These are phyloP conservation scores for Fusarium anthophilum DNA, from an alignment of 2,329 filamentous ascomycete species.

Conservation along the genomic window DNA sequence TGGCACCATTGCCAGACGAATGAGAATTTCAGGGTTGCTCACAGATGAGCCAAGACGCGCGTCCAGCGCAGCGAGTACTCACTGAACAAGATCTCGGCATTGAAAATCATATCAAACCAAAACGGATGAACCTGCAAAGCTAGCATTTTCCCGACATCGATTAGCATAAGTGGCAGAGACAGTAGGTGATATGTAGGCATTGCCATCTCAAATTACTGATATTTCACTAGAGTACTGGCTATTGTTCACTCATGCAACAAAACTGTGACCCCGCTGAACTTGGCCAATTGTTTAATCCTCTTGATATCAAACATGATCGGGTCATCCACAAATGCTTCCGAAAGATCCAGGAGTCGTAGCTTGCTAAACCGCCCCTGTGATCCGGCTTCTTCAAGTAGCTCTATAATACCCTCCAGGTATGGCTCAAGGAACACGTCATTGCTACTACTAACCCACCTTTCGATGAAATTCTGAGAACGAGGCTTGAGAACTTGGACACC, in stretches of 20 bases:
- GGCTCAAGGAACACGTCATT: not conserved
- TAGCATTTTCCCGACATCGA: not conserved
- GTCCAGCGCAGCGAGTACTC: not conserved
- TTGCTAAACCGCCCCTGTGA: not conserved
- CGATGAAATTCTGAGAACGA: fast-evolving
- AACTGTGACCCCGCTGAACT: fast-evolving
- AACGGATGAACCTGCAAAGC: fast-evolving
- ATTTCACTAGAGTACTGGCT: fast-evolving
- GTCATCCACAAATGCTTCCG: not conserved
- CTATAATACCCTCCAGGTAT: not conserved
- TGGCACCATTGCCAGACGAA: not conserved
- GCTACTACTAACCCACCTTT: not conserved
- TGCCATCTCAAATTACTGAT: fast-evolving
- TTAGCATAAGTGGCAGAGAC: fast-evolving
- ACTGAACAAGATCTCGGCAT: fast-evolving
- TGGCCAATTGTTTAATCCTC: not conserved
- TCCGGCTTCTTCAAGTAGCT: not conserved
- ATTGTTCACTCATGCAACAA: not conserved
- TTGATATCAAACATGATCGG: not conserved
- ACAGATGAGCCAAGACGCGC: not conserved
- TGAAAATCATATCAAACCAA: fast-evolving
- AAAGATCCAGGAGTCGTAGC: not conserved
- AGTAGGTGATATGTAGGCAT: not conserved
- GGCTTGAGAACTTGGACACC: not conserved
- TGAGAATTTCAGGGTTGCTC: fast-evolving